phyloP scores from a whole-genome alignment of 768 basidiomycete genomes.

The Amanita pseudoporphyria region DNA sequence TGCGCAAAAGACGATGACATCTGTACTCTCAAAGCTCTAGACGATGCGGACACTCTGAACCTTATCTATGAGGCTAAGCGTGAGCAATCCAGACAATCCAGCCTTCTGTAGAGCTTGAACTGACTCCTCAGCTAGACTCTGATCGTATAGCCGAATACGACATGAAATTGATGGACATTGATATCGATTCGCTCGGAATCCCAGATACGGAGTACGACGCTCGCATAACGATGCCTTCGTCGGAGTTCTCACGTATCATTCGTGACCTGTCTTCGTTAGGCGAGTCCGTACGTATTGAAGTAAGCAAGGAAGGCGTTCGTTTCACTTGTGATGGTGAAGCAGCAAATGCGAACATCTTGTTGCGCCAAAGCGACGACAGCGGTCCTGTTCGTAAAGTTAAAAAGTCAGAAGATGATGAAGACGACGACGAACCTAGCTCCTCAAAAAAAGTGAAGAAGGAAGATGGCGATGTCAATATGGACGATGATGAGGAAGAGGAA shows the following conservation, averaged over 20 bases:
- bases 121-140: conserved; percentile 40
- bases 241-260: conserved; percentile 88
- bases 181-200: conserved; percentile 88
- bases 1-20: conserved; percentile 91
- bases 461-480: conserved; percentile 34
- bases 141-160: conserved; percentile 97
- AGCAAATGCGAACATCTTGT: conserved; percentile 79
- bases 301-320: conserved; percentile 89
- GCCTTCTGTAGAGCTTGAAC: not conserved
- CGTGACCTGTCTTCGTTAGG: conserved; percentile 85
- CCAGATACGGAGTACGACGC: conserved; percentile 98
- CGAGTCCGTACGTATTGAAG: conserved; percentile 92
- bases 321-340: conserved; percentile 93
- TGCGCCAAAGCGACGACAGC: conserved; percentile 59
- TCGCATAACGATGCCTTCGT: conserved; percentile 74
- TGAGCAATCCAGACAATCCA: conserved; percentile 31
- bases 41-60: conserved; percentile 83
- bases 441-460: conserved; percentile 38
- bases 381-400: conserved; percentile 34
- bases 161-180: conserved; percentile 99
- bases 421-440: conserved; percentile 26
- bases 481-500: conserved; percentile 38
- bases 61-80: conserved; percentile 87
- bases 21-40: conserved; percentile 82
- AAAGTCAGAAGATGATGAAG: conserved; percentile 29